Evolutionary conservation across 768 basidiomycete genomes (phyloP).

Genomic region (Tricholomella constricta): DNA sequence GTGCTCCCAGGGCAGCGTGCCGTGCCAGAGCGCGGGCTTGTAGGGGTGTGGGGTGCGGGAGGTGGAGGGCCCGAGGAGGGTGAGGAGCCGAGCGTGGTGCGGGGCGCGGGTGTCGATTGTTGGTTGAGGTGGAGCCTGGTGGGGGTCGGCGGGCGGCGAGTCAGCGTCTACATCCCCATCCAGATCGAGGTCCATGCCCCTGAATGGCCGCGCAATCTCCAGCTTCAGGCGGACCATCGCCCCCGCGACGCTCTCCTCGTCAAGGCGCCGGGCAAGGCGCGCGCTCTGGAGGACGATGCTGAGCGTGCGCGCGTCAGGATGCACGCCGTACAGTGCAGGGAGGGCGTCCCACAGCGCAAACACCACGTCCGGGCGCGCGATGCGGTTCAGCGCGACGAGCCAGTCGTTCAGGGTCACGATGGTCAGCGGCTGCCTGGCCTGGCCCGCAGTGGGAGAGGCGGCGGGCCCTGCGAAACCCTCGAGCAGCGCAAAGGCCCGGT

Average conservation of each 20-base stretch:
- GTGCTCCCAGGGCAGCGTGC: slow-evolving; percentile 14
- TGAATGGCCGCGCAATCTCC: slow-evolving; percentile 15
- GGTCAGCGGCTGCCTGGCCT: slow-evolving; percentile 14
- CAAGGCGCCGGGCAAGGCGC: slow-evolving; percentile 49
- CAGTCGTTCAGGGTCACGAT: slow-evolving; percentile 39
- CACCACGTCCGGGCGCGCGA: slow-evolving; percentile 60
- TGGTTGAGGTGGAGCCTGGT: not conserved
- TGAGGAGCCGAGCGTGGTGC: slow-evolving; percentile 27
- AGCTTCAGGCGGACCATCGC: slow-evolving; percentile 44
- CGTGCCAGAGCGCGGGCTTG: slow-evolving; percentile 23
- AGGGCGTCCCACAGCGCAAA: slow-evolving; percentile 74
- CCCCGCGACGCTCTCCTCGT: slow-evolving; percentile 50
- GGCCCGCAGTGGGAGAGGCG: slow-evolving; percentile 5
- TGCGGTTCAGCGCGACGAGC: slow-evolving; percentile 48
- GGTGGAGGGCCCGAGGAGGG: slow-evolving; percentile 25
- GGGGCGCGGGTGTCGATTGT: not conserved
- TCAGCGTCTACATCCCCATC: too few relatives aligned
- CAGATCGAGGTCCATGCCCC: too few relatives aligned
- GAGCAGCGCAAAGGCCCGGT: slow-evolving; percentile 52
- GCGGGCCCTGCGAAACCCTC: slow-evolving; percentile 33
- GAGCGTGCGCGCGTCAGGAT: slow-evolving; percentile 58
- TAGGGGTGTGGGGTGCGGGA: slow-evolving; percentile 12
- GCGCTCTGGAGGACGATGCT: slow-evolving; percentile 63
- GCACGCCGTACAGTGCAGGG: slow-evolving; percentile 54
- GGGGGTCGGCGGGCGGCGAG: too few relatives aligned